Evolutionary conservation across 768 basidiomycete species (phyloP).

Genomic region (Chalciporus piperatus): DNA sequence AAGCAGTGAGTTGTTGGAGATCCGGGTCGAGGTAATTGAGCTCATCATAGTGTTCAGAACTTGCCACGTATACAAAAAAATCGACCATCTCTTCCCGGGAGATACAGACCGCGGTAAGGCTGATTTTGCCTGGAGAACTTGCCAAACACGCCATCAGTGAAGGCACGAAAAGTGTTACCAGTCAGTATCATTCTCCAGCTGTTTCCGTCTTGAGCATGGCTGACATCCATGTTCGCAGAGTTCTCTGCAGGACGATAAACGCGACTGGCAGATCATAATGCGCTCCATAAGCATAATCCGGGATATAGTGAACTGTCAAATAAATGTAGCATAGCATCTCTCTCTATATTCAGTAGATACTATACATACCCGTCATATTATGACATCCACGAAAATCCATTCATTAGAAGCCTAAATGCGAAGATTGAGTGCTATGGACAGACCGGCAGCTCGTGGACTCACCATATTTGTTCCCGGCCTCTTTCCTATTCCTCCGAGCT

Average conservation of each 20-base stretch:
- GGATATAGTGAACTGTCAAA: neutral
- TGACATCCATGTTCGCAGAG: slow-evolving; percentile 10
- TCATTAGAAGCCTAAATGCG: slow-evolving; percentile 22
- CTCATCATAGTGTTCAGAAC: slow-evolving; percentile 35
- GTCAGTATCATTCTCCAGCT: slow-evolving; percentile 14
- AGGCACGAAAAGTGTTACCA: slow-evolving; percentile 63
- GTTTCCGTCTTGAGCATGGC: too few relatives aligned
- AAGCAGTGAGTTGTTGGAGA: slow-evolving; percentile 36
- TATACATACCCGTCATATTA: slow-evolving; percentile 9
- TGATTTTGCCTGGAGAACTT: slow-evolving; percentile 70
- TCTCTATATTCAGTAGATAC: slow-evolving; percentile 15
- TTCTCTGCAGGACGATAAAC: slow-evolving; percentile 26
- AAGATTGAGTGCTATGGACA: neutral
- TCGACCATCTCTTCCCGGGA: slow-evolving; percentile 73
- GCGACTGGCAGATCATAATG: neutral
- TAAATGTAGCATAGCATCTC: slow-evolving; percentile 25
- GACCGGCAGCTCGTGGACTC: slow-evolving; percentile 17
- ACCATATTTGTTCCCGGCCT: slow-evolving; percentile 93
- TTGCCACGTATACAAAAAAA: slow-evolving; percentile 69
- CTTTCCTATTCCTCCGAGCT: slow-evolving; percentile 79
- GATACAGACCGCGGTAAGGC: slow-evolving; percentile 67
- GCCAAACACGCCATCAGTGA: slow-evolving; percentile 77
- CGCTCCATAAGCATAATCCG: neutral
- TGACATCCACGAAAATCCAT: neutral
- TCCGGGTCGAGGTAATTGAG: neutral